phyloP scores from a whole-genome alignment of 352 stramenopile genomes.

The Phytopythium sindhum region DNA sequence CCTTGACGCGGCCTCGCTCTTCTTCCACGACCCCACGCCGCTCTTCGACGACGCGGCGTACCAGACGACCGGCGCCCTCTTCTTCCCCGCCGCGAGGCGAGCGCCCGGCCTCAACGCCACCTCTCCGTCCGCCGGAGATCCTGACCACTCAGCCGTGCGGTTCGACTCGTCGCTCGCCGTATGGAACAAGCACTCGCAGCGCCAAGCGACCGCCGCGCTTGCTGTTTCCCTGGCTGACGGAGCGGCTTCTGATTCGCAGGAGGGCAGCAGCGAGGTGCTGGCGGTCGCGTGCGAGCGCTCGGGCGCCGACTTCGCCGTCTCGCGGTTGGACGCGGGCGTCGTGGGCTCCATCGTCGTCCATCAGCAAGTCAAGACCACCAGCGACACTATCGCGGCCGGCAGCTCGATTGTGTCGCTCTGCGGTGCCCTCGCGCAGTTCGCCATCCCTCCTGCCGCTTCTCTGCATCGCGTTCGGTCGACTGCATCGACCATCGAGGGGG shows the following conservation, averaged over 20 bases:
- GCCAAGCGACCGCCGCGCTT: conserved; percentile 41
- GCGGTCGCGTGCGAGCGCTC: conserved; percentile 41
- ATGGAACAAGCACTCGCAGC: conserved; percentile 51
- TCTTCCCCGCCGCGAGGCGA: conserved; percentile 23
- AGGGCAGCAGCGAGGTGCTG: conserved; percentile 54
- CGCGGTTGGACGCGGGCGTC: background rate
- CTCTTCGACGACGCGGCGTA: conserved; percentile 33
- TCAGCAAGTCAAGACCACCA: background rate
- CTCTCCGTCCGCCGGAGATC: conserved; percentile 36
- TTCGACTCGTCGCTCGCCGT: conserved; percentile 57
- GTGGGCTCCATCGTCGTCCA: background rate
- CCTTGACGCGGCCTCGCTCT: conserved; percentile 37
- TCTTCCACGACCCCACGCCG: conserved; percentile 36
- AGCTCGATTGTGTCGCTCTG: background rate
- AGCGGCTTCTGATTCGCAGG: conserved; percentile 13
- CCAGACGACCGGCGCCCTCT: conserved; percentile 34
- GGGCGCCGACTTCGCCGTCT: background rate
- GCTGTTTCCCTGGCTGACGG: conserved; percentile 38
- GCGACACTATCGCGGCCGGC: background rate
- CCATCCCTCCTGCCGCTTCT: background rate
- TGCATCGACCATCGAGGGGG: background rate
- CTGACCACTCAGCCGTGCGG: conserved; percentile 33
- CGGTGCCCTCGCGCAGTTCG: conserved; percentile 1
- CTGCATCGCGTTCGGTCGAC: background rate
- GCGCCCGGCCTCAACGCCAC: background rate